Evolutionary conservation across 441 rosid genomes (phyloP), one percentile per base, ranked within the genome.

Genomic region (Erodium texanum): DNA sequence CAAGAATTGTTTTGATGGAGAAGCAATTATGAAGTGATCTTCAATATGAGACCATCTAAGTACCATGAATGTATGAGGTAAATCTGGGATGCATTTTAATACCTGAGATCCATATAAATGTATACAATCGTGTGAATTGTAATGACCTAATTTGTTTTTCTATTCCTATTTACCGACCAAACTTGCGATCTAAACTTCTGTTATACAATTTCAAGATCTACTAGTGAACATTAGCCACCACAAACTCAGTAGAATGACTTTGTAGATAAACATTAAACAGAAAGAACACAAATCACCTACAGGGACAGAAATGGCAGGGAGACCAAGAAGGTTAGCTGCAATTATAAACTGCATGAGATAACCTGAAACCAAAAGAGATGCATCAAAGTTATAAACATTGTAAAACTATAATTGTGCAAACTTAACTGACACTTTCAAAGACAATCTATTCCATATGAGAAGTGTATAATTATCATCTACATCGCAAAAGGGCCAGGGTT

Each of bases 271-370:
- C 19, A 43, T 8, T n/a, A n/a, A n/a, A n/a, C n/a, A 34, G 52
- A 58, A 15, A 10, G 34, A 36, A 64, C 64, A 56, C 50, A 48
- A 5, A 36, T 24, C 50, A 81, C 89, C 79, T 73, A 92, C 96
- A 3, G 96, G 98, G 73, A 92, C 77, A 65, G 94, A 81, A 71
- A 89, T 86, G 76, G 95, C 96, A 11, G 97, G 96, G 41, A 92
- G 74, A 50, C 98, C 96, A 7, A 89, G 85, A 76, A 92, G 94
- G 75, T 92, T 89, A 29, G 82, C 89, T 5, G 91, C 77, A 52
- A 78, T 1, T 29, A 83, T 64, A 69, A 92, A 92, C 48, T 86
- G 82, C 96, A 92, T 89, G 22, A 92, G 89, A 73, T 87, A 71
- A 78, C 76, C 97, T 89, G 87, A 67, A 76, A 71, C 23, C 64